Percentiles rank a stretch among this genome's conserved stretches.
Conservation (phyloP, 331 rosid genomes). For the Ulmus americana region DNA sequence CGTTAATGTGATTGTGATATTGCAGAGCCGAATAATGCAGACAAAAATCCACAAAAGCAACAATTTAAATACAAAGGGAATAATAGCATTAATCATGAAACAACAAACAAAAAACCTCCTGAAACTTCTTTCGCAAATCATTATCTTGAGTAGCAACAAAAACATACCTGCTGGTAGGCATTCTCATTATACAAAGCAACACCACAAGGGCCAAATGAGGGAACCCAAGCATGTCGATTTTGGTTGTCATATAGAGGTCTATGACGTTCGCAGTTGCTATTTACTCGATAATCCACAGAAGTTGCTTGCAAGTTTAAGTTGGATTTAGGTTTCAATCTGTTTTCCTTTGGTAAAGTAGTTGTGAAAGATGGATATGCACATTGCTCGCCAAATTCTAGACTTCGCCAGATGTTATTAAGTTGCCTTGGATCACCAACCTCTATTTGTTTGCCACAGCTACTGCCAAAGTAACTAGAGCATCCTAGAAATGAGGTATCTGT, state of each 20-base stretch:
- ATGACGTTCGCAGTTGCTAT: conserved; percentile 40
- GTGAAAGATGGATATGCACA: conserved; percentile 38
- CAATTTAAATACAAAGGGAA: no score
- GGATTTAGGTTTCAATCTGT: conserved; percentile 28
- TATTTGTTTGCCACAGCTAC: conserved; percentile 31
- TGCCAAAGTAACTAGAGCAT: conserved; percentile 37
- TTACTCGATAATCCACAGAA: conserved; percentile 44
- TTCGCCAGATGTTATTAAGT: conserved; percentile 38
- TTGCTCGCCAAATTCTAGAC: conserved; percentile 44
- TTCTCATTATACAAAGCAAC: conserved; percentile 46
- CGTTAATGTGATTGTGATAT: no score
- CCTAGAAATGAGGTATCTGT: conserved; percentile 40
- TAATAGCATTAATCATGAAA: no score
- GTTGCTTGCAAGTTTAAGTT: conserved; percentile 31
- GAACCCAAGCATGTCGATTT: conserved; percentile 46
- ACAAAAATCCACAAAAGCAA: no score
- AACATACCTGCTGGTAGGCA: conserved; percentile 40
- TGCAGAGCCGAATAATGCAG: no score
- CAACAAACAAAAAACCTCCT: no score
- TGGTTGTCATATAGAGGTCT: conserved; percentile 39
- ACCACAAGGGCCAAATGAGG: conserved; percentile 43
- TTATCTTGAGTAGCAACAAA: no score
- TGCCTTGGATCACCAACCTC: conserved; percentile 45
- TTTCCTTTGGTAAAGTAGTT: conserved; percentile 23
- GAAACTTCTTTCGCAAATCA: no score